These are phyloP conservation scores for Tetrahymena malaccensis DNA, from an alignment of 73 alveolate genomes.

Conservation along the genomic window DNA sequence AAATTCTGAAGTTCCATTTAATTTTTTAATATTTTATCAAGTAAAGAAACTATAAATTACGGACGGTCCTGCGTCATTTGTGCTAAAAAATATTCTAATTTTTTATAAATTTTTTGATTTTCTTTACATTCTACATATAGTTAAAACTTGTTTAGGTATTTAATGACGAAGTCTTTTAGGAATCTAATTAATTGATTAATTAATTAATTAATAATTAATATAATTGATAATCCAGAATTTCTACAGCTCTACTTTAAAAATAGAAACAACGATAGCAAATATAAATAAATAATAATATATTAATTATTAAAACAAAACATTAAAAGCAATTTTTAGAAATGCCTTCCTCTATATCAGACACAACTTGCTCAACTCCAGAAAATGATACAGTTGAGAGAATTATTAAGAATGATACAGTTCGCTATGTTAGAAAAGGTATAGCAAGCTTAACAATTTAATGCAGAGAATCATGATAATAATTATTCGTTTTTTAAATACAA, in stretches of 20 bases:
- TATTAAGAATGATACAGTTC: neutral
- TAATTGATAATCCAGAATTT: neutral
- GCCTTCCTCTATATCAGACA: neutral
- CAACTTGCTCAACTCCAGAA: neutral
- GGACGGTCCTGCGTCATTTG: neutral
- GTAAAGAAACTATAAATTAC: neutral
- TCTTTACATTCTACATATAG: neutral
- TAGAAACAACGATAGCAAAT: neutral
- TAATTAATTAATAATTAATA: neutral
- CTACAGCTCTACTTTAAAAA: neutral
- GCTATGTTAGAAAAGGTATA: neutral
- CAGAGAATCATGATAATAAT: neutral
- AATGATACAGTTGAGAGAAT: neutral
- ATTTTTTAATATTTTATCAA: neutral
- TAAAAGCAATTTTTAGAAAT: neutral
- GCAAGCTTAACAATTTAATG: neutral
- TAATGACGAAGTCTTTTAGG: neutral
- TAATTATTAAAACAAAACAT: neutral
- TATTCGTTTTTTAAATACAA: neutral
- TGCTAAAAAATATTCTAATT: neutral
- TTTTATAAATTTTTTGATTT: neutral
- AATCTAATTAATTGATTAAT: neutral
- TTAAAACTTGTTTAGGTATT: neutral
- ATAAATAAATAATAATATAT: neutral
- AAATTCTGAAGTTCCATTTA: neutral